Conservation (phyloP, 495 filamentous ascomycete species). For the Acidomyces sp. region DNA sequence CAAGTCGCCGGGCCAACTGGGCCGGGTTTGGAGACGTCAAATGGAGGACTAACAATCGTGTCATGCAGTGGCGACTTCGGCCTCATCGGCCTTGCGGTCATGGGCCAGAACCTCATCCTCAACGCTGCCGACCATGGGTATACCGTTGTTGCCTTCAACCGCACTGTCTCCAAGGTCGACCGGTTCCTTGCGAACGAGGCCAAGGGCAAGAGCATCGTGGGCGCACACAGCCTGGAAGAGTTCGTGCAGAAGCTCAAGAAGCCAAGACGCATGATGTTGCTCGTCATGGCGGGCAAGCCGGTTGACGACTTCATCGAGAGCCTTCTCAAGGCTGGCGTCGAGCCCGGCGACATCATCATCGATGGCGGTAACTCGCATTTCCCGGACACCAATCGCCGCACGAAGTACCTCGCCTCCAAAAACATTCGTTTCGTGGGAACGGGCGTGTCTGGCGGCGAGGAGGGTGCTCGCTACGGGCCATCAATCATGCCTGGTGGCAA, state of each 20-base stretch:
- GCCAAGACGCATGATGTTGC: conserved; percentile 89
- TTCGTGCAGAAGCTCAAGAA: conserved; percentile 92
- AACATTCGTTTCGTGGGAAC: conserved; percentile 91
- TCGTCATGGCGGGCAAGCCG: conserved; percentile 94
- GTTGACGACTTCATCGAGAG: conserved; percentile 98
- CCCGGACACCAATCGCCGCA: conserved; percentile 95
- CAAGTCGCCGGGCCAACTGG: too few relatives aligned
- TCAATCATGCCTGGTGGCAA: conserved; percentile 98
- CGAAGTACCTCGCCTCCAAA: conserved; percentile 69
- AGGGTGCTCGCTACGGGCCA: conserved; percentile 93
- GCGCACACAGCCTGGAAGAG: conserved; percentile 87
- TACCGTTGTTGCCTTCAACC: conserved; percentile 94
- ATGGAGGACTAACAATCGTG: too few relatives aligned
- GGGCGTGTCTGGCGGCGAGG: conserved; percentile 97
- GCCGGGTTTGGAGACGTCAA: too few relatives aligned
- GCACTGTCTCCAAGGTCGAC: conserved; percentile 95
- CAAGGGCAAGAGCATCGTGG: conserved; percentile 76
- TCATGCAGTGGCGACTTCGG: conserved; percentile 79
- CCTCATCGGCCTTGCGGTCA: conserved; percentile 98
- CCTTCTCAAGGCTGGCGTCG: conserved; percentile 67
- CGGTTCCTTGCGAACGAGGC: conserved; percentile 54
- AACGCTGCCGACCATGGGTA: conserved; percentile 95
- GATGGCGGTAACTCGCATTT: conserved; percentile 99
- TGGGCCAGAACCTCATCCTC: conserved; percentile 96
- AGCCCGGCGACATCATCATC: conserved; percentile 95